Conservation (phyloP, 257 asterid species). For the Linaria vulgaris region DNA sequence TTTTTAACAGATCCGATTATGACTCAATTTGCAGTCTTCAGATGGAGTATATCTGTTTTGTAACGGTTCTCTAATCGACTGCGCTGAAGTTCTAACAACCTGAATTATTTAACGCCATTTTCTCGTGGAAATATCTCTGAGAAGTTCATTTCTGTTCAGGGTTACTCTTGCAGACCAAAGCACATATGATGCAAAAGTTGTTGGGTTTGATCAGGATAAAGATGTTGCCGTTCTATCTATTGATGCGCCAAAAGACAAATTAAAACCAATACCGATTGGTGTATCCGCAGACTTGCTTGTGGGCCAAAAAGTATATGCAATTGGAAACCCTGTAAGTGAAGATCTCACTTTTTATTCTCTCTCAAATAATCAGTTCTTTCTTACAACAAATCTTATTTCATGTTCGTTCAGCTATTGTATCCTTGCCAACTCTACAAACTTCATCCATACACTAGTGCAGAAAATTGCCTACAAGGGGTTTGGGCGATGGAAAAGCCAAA, state of each 20-base stretch:
- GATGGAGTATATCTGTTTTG: not conserved
- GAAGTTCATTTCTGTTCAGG: conserved; percentile 41
- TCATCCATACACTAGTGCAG: too few relatives aligned
- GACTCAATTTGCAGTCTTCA: not conserved
- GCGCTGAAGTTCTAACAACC: not conserved
- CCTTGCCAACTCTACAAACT: too few relatives aligned
- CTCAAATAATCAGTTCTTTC: too few relatives aligned
- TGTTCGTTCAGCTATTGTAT: not conserved
- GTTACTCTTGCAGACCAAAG: conserved; percentile 86
- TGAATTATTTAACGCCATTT: not conserved
- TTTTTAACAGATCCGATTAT: too few relatives aligned
- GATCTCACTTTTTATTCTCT: not conserved
- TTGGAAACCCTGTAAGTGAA: conserved; percentile 89
- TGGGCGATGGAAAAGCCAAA: too few relatives aligned
- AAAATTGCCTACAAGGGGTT: too few relatives aligned
- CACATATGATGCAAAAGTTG: conserved; percentile 81
- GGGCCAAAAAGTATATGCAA: conserved; percentile 94
- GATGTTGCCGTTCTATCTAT: conserved; percentile 90
- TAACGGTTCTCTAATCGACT: not conserved
- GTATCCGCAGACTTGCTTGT: conserved; percentile 92
- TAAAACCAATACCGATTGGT: conserved; percentile 91
- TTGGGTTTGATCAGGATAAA: conserved; percentile 98
- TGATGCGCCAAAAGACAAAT: conserved; percentile 72
- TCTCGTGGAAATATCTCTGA: conserved; percentile 5
- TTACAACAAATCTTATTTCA: not conserved